A percentile compares a stretch with the other conserved stretches of the same genome.
Conservation (phyloP, 148 eudicot species). For the Limonium bicolor region DNA sequence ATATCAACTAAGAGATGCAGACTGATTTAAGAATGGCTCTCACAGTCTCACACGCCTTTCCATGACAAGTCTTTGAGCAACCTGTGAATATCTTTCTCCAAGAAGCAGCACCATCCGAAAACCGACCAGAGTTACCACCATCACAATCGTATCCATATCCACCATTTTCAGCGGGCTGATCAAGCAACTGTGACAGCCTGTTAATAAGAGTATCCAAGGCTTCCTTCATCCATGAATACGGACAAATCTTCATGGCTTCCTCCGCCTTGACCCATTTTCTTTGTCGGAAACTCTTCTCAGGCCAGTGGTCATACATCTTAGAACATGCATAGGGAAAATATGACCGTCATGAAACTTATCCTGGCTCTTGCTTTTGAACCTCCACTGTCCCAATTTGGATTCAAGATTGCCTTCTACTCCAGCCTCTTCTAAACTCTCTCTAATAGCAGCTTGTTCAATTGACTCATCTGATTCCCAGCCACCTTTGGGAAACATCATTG, state of each 20-base stretch:
- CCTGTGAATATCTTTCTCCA: too few species aligned
- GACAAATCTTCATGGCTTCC: slow-evolving; percentile 23
- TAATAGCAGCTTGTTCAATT: slow-evolving; percentile 23
- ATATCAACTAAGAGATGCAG: too few species aligned
- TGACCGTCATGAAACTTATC: slow-evolving; percentile 28
- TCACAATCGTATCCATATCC: too few species aligned
- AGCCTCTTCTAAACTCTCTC: slow-evolving; percentile 47
- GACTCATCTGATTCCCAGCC: slow-evolving; percentile 56
- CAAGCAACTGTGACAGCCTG: too few species aligned
- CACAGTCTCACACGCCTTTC: too few species aligned
- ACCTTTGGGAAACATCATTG: slow-evolving; percentile 51
- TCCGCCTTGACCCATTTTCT: slow-evolving; percentile 11
- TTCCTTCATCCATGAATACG: slow-evolving; percentile 39
- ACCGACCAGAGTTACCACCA: too few species aligned
- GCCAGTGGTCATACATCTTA: slow-evolving; percentile 30
- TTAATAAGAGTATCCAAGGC: slow-evolving; percentile 16
- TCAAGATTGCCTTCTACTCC: slow-evolving; percentile 31
- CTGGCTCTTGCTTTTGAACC: slow-evolving; percentile 48
- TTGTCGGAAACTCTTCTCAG: slow-evolving; percentile 14
- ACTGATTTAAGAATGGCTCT: too few species aligned
- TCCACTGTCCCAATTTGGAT: slow-evolving; percentile 43
- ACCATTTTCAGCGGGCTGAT: too few species aligned
- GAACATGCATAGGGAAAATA: slow-evolving; percentile 35
- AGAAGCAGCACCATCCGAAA: too few species aligned
- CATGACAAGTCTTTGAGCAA: too few species aligned